These are phyloP conservation scores for Pseudomicrostroma phylloplanum DNA, from an alignment of 1,284 basidiomycete genomes.

Conservation along the genomic window DNA sequence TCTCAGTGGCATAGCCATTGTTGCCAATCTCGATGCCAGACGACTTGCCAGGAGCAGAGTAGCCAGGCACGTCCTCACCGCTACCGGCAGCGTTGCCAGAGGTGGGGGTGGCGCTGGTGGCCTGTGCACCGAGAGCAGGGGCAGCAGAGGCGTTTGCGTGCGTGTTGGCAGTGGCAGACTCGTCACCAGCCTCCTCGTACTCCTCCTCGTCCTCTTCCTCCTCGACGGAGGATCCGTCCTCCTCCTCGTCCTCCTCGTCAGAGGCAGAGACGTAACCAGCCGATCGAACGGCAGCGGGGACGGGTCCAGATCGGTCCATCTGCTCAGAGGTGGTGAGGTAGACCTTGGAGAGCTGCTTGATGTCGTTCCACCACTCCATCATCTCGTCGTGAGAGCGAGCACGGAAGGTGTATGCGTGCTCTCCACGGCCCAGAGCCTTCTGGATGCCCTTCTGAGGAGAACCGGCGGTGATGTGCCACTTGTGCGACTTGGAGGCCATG, in stretches of 20 bases:
- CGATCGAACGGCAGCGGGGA: constrained; percentile 82
- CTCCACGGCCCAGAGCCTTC: constrained; percentile 57
- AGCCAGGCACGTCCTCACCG: constrained; percentile 47
- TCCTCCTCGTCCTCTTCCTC: constrained; percentile 57
- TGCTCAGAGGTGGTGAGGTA: constrained; percentile 91
- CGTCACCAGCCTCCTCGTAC: constrained; percentile 54
- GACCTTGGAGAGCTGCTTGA: constrained; percentile 88
- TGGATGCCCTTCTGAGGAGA: constrained; percentile 58
- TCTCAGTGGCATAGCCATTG: constrained; percentile 56
- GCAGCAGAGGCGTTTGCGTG: constrained; percentile 20
- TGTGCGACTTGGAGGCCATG: constrained; percentile 69
- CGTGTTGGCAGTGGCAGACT: constrained; percentile 18
- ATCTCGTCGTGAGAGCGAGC: constrained; percentile 86
- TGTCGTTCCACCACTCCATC: constrained; percentile 99
- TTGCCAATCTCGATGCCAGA: constrained; percentile 58
- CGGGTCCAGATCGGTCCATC: constrained; percentile 86
- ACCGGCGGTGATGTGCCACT: constrained; percentile 88
- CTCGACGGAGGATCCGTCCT: constrained; percentile 69
- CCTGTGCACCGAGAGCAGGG: constrained; percentile 35
- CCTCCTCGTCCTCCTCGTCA: constrained; percentile 63
- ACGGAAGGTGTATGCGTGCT: constrained; percentile 81
- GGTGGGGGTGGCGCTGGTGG: constrained; percentile 23
- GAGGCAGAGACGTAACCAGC: constrained; percentile 65
- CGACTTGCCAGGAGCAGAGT: constrained; percentile 43
- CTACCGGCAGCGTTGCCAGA: constrained; percentile 38